Evolutionary conservation across 106 monocot genomes (phyloP), one percentile per base, ranked within the genome.

Genomic region (Acorus calamus): DNA sequence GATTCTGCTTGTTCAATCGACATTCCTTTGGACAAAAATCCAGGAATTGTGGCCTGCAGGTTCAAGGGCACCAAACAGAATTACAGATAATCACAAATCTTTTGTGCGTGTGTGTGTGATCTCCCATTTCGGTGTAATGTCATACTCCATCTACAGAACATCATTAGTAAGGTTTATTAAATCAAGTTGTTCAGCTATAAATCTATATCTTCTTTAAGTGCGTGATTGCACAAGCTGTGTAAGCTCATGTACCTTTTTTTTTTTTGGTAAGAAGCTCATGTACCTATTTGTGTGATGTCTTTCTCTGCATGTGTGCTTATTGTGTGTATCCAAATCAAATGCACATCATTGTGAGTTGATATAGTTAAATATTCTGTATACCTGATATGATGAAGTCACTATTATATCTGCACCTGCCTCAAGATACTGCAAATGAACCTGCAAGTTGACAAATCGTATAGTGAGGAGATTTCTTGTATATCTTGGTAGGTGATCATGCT

Each of bases 321-420:
- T 28, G 28, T 28, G 28, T 28, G 28, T 28, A 28, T 28, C 28
- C 28, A 28, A 28, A 28, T 28, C 0, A 28, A 28, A 28, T 28
- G 28, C 28, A 28, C 28, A 28, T 28, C 28, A 28, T 28, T 28
- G 28, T 28, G 28, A 28, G 28, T 28, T 28, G 28, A 28, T 28
- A 28, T 28, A 28, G 28, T 28, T 28, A 28, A 28, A 28, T 28
- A 28, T 28, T 28, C 28, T 28, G 28, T 28, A 28, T 49, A 85
- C 84, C 84, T 89, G 88, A 64, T 89, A 89, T 48, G 84, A 89
- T 46, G 88, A 81, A 42, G 88, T 73, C 6, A 89, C 73, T 10
- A 89, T 7, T 55, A 89, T 66, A 74, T 89, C 81, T 12, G 81
- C 84, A 53, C 88, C 84, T 57, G 88, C 84, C 59, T 89, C 81